Base-by-base conservation (phyloP, 345 rosid species). In the Erysimum cheiranthoides region DNA sequence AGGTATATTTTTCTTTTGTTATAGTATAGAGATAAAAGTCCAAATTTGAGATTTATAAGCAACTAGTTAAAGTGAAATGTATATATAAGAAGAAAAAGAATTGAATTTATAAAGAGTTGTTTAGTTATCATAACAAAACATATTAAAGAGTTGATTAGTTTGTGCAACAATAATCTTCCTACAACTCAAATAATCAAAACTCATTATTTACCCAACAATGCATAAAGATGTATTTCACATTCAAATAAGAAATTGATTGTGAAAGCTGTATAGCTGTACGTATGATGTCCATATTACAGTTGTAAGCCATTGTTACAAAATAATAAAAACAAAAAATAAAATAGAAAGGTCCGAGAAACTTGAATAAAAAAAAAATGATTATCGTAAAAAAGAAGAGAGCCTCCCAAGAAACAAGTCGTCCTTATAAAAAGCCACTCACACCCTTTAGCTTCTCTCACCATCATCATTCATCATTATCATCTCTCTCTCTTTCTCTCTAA, bases 271-370 rank as follows among this genome's bases (percentile, higher is more conserved):
- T 70, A 76, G 74, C 74, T 70, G 71, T 70, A 62, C 66, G 51
- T 69, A 45, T 62, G 71, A 45, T 76, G 69, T 69, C 40, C 49
- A 76, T 36, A 47, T 43, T 35, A 70, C 80, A 76, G 80, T 76
- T 76, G 80, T 53, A 43, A 69, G 21, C 70, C 75, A 70, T 76
- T 76, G 38, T 40, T 36, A 61, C 57, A n/a, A 61, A 39, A 50
- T 14, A 39, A 31, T 18, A 38, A 47, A 9, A 38, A 14, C 2
- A 45, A 3, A 35, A 9, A 31, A 51, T 3, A 12, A 7, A 31
- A 21, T 13, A 39, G 68, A 75, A 68, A 66, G 38, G n/a, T 68
- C 63, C 66, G 46, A 53, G 79, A 75, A 75, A 68, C 74, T 60
- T 52, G 51, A 59, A 67, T 6, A 62, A 59, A 2, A 27, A 58